A percentile compares a stretch with the other conserved stretches of the same genome.
phyloP scores from a whole-genome alignment of 176 grass and related monocot genomes.

The Cenchrus americanus region DNA sequence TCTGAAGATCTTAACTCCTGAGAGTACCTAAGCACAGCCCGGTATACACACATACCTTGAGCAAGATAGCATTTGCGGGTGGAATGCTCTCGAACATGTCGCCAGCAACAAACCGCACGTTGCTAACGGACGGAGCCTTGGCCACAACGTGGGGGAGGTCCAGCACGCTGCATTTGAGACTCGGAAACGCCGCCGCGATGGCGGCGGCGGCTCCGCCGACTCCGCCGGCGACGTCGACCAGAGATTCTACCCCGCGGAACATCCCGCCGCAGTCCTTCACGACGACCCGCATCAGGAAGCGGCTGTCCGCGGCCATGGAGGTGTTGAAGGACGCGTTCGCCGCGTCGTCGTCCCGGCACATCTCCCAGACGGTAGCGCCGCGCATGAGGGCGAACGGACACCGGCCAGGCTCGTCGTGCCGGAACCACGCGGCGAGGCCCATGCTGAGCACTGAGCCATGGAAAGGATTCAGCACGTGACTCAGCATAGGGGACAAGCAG shows the following conservation, averaged over 20 bases:
- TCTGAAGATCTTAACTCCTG: too few species aligned
- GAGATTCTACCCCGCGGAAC: conserved; percentile 33
- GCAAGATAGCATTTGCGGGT: background rate
- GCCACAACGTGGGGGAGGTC: background rate
- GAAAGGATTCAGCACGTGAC: background rate
- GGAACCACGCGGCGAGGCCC: conserved; percentile 18
- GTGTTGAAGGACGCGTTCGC: background rate
- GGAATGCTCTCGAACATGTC: background rate
- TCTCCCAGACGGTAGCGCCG: background rate
- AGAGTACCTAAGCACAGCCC: too few species aligned
- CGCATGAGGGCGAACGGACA: background rate
- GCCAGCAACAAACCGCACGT: background rate
- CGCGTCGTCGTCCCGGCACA: background rate
- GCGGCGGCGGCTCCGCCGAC: background rate
- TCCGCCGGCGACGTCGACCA: conserved; percentile 59
- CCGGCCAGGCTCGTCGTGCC: background rate
- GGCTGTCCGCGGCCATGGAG: conserved; percentile 32
- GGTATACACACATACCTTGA: background rate
- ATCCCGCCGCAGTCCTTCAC: background rate
- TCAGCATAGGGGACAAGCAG: background rate
- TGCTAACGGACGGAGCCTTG: background rate
- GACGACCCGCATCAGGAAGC: conserved; percentile 14
- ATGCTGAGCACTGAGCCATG: background rate
- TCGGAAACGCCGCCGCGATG: conserved; percentile 44
- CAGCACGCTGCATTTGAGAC: conserved; percentile 46